These are phyloP conservation scores for Macrophomina phaseolina DNA, from an alignment of 2,329 filamentous ascomycete genomes.

Conservation along the genomic window DNA sequence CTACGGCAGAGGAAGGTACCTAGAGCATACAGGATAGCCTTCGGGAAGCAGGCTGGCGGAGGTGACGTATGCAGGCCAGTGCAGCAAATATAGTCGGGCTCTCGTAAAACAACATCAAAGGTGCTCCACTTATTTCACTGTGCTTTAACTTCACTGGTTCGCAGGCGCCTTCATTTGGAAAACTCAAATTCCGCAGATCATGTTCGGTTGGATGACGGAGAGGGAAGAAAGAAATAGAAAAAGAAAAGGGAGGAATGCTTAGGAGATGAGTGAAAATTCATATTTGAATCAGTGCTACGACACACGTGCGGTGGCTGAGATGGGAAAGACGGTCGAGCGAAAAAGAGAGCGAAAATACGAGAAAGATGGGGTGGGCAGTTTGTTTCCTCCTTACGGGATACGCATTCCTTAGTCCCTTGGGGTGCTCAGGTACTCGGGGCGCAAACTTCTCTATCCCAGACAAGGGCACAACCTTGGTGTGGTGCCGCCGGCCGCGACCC, in stretches of 20 bases:
- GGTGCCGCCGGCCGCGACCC: background rate
- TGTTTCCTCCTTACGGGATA: background rate
- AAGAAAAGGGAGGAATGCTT: background rate
- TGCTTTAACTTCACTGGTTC: background rate
- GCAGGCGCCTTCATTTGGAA: background rate
- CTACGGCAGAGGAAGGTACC: background rate
- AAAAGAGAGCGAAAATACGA: constrained; percentile 1
- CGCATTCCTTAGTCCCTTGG: constrained; percentile 15
- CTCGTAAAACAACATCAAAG: background rate
- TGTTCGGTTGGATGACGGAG: background rate
- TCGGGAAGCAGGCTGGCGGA: background rate
- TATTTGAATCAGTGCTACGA: background rate
- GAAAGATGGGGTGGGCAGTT: background rate
- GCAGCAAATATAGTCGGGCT: background rate
- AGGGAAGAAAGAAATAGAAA: background rate
- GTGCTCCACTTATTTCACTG: background rate
- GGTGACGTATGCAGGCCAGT: background rate
- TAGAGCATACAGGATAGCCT: background rate
- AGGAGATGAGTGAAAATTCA: background rate
- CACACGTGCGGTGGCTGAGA: constrained; percentile 15
- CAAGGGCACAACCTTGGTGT: background rate
- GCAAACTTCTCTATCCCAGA: background rate
- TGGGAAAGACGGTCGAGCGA: background rate
- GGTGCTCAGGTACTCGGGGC: background rate
- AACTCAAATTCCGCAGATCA: background rate